Conservation (phyloP, 306 rosid species). For the Sicyos baderoa region DNA sequence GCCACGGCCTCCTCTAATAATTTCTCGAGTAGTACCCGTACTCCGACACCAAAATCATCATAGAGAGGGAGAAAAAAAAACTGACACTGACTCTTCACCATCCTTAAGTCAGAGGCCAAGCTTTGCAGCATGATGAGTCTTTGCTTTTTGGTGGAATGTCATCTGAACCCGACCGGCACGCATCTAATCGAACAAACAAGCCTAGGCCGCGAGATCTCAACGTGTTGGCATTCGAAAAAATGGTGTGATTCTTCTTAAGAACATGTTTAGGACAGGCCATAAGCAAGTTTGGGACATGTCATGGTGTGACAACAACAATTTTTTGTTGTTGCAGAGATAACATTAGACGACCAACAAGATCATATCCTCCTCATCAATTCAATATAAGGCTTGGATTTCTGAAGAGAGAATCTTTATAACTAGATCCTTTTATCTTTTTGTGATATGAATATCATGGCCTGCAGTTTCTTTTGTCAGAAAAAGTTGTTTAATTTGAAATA, state of each 20-base stretch:
- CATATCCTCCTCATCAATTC: neutral
- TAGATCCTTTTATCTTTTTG: neutral
- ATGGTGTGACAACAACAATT: neutral
- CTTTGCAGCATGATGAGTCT: neutral
- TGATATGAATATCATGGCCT: neutral
- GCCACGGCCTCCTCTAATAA: no score
- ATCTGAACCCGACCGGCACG: neutral
- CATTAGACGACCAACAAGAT: slow-evolving; percentile 4
- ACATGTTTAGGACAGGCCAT: slow-evolving; percentile 17
- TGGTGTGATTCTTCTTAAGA: neutral
- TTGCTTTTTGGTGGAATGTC: neutral
- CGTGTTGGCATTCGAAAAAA: neutral
- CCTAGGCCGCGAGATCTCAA: neutral
- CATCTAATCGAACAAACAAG: neutral
- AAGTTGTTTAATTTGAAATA: neutral
- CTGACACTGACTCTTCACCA: neutral
- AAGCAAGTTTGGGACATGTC: slow-evolving; percentile 10
- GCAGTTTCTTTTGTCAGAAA: neutral
- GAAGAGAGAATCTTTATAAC: neutral
- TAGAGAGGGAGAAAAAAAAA: neutral
- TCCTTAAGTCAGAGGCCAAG: neutral
- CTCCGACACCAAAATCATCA: neutral
- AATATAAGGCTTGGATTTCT: neutral
- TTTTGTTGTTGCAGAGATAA: no score
- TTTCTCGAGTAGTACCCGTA: no score